A percentile compares a stretch with the other conserved stretches of the same genome.
phyloP scores from a whole-genome alignment of 1,139 yeast species.

The Barnettozyma hawaiiensis region DNA sequence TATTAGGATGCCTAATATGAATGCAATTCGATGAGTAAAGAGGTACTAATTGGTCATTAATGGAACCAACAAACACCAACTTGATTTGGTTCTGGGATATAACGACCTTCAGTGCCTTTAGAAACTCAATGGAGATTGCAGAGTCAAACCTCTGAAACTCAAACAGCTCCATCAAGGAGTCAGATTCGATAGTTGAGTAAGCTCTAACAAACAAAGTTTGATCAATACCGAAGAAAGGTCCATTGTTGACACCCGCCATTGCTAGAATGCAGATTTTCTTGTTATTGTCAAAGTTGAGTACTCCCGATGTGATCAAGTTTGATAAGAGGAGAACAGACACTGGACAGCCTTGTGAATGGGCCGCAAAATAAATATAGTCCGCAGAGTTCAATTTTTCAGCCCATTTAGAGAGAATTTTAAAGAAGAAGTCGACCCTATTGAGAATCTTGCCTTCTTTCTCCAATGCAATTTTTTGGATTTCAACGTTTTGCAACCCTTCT shows the following conservation, averaged over 20 bases:
- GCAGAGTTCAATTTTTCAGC: conserved; percentile 63
- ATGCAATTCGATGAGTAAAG: conserved; percentile 81
- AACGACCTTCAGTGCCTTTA: conserved; percentile 60
- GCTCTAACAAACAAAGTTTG: conserved; percentile 81
- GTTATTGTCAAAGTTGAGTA: conserved; percentile 39
- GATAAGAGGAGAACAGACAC: conserved; percentile 79
- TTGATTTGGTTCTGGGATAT: conserved; percentile 64
- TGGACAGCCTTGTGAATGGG: conserved; percentile 95
- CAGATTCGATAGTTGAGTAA: conserved; percentile 84
- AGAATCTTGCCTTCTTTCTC: conserved; percentile 91
- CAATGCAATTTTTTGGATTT: conserved; percentile 83
- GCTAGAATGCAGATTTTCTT: conserved; percentile 71
- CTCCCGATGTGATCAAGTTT: conserved; percentile 61
- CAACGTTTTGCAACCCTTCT: conserved; percentile 42
- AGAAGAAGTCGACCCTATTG: conserved; percentile 78
- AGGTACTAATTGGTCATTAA: conserved; percentile 91
- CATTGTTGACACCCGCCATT: conserved; percentile 94
- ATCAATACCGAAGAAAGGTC: conserved; percentile 89
- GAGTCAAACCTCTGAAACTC: conserved; percentile 78
- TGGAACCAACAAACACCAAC: conserved; percentile 75
- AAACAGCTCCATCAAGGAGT: conserved; percentile 77
- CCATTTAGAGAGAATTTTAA: conserved; percentile 68
- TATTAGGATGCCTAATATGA: conserved; percentile 82
- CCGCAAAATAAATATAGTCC: conserved; percentile 81
- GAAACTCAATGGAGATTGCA: conserved; percentile 61